Conservation (phyloP, 75 land plant genomes). For the Picea sitchensis region DNA sequence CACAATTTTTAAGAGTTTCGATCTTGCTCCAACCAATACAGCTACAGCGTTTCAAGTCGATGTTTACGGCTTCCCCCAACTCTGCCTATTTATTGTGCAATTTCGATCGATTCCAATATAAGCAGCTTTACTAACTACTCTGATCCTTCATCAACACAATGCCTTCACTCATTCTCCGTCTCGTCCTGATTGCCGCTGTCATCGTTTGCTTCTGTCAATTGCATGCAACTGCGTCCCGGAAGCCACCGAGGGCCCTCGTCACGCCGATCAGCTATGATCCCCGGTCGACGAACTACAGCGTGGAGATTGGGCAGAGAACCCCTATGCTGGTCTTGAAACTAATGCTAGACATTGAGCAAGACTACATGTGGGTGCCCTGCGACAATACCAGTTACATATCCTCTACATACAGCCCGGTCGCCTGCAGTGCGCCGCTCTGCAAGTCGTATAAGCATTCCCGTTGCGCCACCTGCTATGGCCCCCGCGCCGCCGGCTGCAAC, state of each 20-base stretch:
- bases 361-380: background rate
- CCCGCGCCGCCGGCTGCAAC: constrained; percentile 14
- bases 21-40: no score
- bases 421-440: constrained; percentile 28
- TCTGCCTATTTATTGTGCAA: no score
- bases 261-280: constrained; percentile 16
- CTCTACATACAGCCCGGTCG: constrained; percentile 13
- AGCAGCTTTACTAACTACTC: no score
- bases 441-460: constrained; percentile 9
- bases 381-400: constrained; percentile 12
- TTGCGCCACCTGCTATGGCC: constrained; percentile 17
- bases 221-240: background rate
- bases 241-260: constrained; percentile 8
- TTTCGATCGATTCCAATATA: no score
- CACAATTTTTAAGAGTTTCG: no score
- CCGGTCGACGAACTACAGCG: constrained; percentile 1
- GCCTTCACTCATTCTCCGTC: background rate
- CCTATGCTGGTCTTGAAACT: background rate
- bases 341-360: background rate
- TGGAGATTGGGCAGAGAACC: constrained; percentile 1
- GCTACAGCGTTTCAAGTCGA: no score
- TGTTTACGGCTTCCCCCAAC: no score
- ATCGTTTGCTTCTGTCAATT: background rate
- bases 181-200: background rate
- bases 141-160: background rate